Evolutionary conservation across 371 early-diverging fungal genomes (phyloP), one percentile per base, ranked within the genome.

Genomic region (Coemansia sp.): DNA sequence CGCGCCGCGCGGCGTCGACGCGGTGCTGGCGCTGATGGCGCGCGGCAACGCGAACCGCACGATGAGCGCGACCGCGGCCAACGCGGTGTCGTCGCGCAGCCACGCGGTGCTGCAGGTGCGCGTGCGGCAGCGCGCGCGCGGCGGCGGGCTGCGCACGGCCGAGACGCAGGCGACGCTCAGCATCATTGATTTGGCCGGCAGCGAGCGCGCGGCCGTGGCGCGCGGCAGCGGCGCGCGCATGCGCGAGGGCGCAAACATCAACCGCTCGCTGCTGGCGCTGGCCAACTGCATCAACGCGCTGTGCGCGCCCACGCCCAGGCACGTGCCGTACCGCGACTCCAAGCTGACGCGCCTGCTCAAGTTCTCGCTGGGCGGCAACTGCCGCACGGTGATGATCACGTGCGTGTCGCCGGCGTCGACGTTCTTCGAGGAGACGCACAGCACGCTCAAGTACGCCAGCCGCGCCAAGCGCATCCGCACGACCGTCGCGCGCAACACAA

Each of bases 61-160:
- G 55, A 88, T 94, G 78, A 87, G 89, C 12, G 94, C 97, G 64
- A 92, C 96, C 84, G 93, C 68, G 84, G 97, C 83, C 86, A 93
- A 79, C 66, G 83, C 69, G 12, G 80, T 72, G 30, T 72, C 72
- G 35, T 80, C 74, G 43, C 68, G 77, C 63, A 94, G 94, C 66
- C 99, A 99, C 82, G 97, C 98, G 5, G 92, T 99, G 12, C 82
- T 98, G 56, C 95, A 95, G 77, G 87, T 94, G 49, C 74, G 83
- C 55, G 80, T 91, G 16, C 69, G 83, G 50, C 89, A 86, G 30
- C 88, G 90, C 86, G 35, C 77, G 90, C 45, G 80, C 84, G 20
- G 65, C 91, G 34, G 77, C 79, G 30, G 96, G 90, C 39, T 85
- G 5, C 89, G 90, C 3, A 84, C 84, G 2, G 93, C 94, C 72